Conservation (phyloP, 2,329 filamentous ascomycete genomes). For the Fusarium clavum region DNA sequence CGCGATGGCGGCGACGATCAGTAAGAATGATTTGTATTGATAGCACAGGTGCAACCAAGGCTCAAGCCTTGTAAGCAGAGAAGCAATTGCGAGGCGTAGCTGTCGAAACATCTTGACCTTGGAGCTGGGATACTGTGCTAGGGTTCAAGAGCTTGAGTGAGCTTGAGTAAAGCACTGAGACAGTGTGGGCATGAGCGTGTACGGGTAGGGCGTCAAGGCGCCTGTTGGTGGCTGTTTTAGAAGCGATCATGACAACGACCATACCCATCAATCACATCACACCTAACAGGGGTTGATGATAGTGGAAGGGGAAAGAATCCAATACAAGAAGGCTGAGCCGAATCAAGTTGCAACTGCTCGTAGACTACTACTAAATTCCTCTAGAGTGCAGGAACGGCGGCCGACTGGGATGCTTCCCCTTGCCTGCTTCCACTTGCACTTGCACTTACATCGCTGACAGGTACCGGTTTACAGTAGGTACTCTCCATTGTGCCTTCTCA, state of each 20-base stretch:
- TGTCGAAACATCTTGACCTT: neutral
- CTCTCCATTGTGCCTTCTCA: neutral
- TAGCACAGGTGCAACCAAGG: constrained; percentile 7
- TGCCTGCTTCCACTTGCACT: neutral
- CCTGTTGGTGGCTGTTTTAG: constrained; percentile 40
- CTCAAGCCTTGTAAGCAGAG: constrained; percentile 3
- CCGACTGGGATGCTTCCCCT: constrained; percentile 14
- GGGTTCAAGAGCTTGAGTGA: constrained; percentile 2
- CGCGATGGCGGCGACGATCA: constrained; percentile 13
- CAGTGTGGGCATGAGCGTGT: constrained; percentile 10
- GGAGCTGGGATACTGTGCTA: neutral
- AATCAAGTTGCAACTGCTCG: constrained; percentile 3
- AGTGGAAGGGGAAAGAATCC: constrained; percentile 1
- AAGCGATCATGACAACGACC: constrained; percentile 34
- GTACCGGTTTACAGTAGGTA: constrained; percentile 9
- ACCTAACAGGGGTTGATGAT: constrained; percentile 8
- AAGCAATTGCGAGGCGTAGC: constrained; percentile 17
- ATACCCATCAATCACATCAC: constrained; percentile 10
- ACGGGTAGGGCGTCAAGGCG: constrained; percentile 47
- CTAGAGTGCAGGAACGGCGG: constrained; percentile 23
- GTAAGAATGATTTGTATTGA: constrained; percentile 15
- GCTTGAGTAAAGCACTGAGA: constrained; percentile 1
- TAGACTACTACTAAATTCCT: neutral
- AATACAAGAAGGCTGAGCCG: constrained; percentile 29
- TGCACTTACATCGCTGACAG: constrained; percentile 24